Percentiles rank a stretch among this genome's conserved stretches.
These are phyloP conservation scores for Populus simonii DNA, from an alignment of 345 rosid genomes.

Conservation along the genomic window DNA sequence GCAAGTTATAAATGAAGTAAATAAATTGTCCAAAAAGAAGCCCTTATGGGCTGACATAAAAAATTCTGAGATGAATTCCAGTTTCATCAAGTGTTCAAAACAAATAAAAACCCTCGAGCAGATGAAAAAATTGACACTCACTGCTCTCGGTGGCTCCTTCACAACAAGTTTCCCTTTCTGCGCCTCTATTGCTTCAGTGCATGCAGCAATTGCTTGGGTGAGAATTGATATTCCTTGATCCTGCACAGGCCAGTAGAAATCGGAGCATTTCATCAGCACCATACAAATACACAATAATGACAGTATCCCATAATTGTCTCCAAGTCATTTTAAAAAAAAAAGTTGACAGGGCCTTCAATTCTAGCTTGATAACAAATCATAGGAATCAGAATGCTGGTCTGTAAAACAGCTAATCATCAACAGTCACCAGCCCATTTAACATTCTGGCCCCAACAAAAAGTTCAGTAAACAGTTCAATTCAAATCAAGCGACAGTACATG, in stretches of 20 bases:
- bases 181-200: conserved; percentile 70
- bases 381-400: not conserved
- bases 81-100: not conserved
- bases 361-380: not conserved
- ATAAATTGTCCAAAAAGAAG: not conserved
- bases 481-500: not conserved
- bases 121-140: conserved; percentile 37
- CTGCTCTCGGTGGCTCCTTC: conserved; percentile 93
- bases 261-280: not conserved
- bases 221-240: conserved; percentile 91
- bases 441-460: not conserved
- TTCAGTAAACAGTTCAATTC: not conserved
- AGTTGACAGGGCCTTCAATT: not conserved
- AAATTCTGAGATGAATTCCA: not conserved
- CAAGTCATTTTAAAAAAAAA: not conserved
- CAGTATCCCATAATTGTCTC: not conserved
- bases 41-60: not conserved
- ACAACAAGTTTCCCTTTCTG: conserved; percentile 88
- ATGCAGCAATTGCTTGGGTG: conserved; percentile 67
- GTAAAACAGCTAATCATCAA: not conserved
- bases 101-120: not conserved
- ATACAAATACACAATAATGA: not conserved
- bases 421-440: not conserved
- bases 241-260: conserved; percentile 34
- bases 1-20: not conserved